Percentiles rank a stretch among this genome's conserved stretches.
Conservation (phyloP, 164 flowering plant species). For the Vitis cinerea region DNA sequence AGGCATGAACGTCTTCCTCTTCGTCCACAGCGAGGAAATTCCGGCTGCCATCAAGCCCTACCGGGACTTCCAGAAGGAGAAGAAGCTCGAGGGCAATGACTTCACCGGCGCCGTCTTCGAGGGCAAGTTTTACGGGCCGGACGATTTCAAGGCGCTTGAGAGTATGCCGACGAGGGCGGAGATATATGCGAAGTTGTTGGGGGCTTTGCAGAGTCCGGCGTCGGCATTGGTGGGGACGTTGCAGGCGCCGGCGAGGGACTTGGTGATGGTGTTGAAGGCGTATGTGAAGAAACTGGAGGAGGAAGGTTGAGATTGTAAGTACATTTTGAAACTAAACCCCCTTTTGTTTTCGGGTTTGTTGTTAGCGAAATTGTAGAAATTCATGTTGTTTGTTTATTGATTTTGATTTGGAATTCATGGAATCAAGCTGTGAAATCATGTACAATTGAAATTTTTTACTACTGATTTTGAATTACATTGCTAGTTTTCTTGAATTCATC, state of each 20-base stretch:
- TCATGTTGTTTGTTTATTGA: background rate
- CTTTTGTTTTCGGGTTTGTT: background rate
- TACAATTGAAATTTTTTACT: background rate
- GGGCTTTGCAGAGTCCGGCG: slow-evolving; percentile 73
- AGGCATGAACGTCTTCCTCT: slow-evolving; percentile 94
- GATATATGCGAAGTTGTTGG: slow-evolving; percentile 73
- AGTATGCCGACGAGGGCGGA: slow-evolving; percentile 89
- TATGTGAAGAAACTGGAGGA: slow-evolving; percentile 88
- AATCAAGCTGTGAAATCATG: background rate
- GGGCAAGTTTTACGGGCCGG: slow-evolving; percentile 79
- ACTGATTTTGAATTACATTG: background rate
- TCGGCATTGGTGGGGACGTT: slow-evolving; percentile 69
- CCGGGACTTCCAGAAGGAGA: slow-evolving; percentile 79
- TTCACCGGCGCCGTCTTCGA: slow-evolving; percentile 91
- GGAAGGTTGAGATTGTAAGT: slow-evolving; percentile 30
- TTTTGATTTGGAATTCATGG: background rate
- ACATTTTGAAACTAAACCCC: background rate
- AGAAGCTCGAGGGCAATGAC: slow-evolving; percentile 76
- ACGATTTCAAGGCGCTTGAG: slow-evolving; percentile 68
- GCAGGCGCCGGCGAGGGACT: slow-evolving; percentile 89
- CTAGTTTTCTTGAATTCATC: background rate
- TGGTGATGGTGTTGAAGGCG: slow-evolving; percentile 81
- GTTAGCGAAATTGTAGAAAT: background rate
- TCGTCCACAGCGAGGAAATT: slow-evolving; percentile 87
- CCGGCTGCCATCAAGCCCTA: slow-evolving; percentile 83